These are phyloP conservation scores for Herpetomonas samuelpessoai DNA, from an alignment of 208 protist genomes.

Conservation along the genomic window DNA sequence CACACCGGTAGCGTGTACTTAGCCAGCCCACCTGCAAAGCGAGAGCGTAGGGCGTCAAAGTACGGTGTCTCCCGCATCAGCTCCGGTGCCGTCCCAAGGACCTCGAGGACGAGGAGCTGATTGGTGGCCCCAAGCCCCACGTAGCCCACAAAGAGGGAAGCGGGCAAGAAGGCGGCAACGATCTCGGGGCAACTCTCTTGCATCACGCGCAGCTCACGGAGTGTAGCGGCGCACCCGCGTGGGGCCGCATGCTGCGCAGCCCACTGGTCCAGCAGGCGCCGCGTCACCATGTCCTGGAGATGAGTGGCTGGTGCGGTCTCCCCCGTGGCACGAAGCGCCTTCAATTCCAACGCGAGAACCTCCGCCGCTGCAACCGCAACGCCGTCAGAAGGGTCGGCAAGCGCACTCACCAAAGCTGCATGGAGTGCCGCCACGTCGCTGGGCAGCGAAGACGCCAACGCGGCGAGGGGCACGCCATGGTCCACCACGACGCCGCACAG, in stretches of 20 bases:
- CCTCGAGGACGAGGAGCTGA: constrained; percentile 22
- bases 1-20: constrained; percentile 18
- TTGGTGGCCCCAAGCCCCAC: constrained; percentile 1
- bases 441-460: constrained; percentile 20
- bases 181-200: constrained; percentile 9
- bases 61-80: neutral
- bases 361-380: constrained; percentile 45
- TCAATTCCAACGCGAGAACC: constrained; percentile 53
- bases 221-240: neutral
- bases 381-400: neutral
- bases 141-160: constrained; percentile 22
- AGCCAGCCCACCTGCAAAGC: constrained; percentile 21
- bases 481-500: constrained; percentile 53
- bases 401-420: constrained; percentile 10
- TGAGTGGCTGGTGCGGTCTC: neutral
- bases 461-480: constrained; percentile 21
- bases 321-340: constrained; percentile 3
- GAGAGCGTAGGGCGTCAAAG: constrained; percentile 14
- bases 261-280: constrained; percentile 4
- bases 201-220: constrained; percentile 20
- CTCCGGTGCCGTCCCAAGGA: constrained; percentile 7
- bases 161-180: constrained; percentile 8
- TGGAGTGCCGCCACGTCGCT: constrained; percentile 23
- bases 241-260: neutral
- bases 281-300: neutral